Evolutionary conservation across 768 basidiomycete genomes (phyloP).

Genomic region (Mycena belliarum): DNA sequence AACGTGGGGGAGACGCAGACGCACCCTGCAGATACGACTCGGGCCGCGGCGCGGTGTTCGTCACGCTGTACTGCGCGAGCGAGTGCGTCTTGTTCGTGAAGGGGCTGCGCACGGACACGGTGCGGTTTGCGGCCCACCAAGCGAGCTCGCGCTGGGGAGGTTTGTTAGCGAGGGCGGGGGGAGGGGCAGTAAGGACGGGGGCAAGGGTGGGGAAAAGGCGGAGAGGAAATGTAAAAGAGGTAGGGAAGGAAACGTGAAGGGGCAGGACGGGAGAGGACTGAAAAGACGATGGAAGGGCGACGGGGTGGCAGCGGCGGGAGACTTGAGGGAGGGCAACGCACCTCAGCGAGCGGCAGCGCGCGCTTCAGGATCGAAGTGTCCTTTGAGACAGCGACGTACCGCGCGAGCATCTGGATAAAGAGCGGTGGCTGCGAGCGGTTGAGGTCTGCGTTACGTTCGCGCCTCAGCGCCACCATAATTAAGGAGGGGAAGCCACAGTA

Average conservation of each 20-base stretch:
- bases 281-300: background rate
- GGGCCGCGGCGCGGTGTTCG: slow-evolving; percentile 84
- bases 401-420: slow-evolving; percentile 90
- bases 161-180: no score
- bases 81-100: slow-evolving; percentile 65
- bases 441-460: slow-evolving; percentile 52
- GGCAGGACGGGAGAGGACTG: no score
- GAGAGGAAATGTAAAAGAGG: background rate
- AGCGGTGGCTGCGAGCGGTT: slow-evolving; percentile 92
- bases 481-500: background rate
- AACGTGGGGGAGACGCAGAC: slow-evolving; percentile 11
- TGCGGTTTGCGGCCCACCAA: slow-evolving; percentile 84
- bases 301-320: no score
- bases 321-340: slow-evolving; percentile 29
- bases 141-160: slow-evolving; percentile 63
- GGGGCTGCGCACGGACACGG: slow-evolving; percentile 65
- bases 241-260: background rate
- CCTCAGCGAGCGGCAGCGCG: slow-evolving; percentile 85
- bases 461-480: background rate
- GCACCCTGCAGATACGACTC: slow-evolving; percentile 74
- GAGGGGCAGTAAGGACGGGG: no score
- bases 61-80: slow-evolving; percentile 75
- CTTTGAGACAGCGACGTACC: slow-evolving; percentile 72
- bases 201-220: no score
- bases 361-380: slow-evolving; percentile 76